These are phyloP conservation scores for Dacryopinax spathularia DNA, from an alignment of 768 basidiomycete species.

Conservation along the genomic window DNA sequence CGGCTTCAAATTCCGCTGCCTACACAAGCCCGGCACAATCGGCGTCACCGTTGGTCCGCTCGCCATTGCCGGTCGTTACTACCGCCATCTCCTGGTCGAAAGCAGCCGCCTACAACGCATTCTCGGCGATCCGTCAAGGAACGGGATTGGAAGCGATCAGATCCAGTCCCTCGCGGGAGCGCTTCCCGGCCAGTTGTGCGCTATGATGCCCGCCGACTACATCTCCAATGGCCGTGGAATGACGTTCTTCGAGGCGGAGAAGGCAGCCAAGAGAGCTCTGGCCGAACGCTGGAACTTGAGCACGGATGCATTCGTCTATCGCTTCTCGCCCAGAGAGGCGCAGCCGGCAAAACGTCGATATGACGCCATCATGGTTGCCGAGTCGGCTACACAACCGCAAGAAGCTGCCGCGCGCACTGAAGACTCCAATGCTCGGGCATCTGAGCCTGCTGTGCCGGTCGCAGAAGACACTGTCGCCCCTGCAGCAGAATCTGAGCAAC, in stretches of 20 bases:
- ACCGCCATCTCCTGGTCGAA: background rate
- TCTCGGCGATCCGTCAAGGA: background rate
- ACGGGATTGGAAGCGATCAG: background rate
- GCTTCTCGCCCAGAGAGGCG: background rate
- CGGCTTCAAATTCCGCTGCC: background rate
- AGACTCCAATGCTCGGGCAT: no score
- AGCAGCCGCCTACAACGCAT: background rate
- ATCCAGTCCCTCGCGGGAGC: background rate
- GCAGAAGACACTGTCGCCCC: no score
- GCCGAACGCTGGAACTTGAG: background rate
- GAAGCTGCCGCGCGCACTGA: no score
- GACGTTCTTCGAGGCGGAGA: background rate
- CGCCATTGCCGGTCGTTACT: background rate
- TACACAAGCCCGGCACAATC: background rate
- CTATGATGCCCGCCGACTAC: conserved; percentile 1
- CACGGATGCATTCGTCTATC: background rate
- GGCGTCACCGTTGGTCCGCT: background rate
- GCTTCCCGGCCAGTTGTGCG: background rate
- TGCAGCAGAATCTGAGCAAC: no score
- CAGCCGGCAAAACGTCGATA: no score
- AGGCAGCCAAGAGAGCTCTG: background rate
- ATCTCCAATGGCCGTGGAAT: background rate
- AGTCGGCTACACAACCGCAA: no score
- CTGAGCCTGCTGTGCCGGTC: no score
- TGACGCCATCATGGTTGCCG: no score